Evolutionary conservation across 768 basidiomycete species (phyloP).

Genomic region (Stropharia rugosoannulata): DNA sequence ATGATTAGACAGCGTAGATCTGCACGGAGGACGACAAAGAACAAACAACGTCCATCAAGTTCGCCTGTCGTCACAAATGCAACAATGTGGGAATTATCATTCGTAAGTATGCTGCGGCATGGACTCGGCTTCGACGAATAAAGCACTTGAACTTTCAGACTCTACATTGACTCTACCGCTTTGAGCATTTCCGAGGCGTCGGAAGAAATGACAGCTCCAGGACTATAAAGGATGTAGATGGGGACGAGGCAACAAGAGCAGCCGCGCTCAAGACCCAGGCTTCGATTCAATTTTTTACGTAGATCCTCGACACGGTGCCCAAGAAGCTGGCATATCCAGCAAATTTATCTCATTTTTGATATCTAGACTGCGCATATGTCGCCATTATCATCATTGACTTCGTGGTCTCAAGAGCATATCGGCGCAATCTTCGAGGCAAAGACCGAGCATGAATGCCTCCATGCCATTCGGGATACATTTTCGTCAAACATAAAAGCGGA

Average conservation of each 20-base stretch:
- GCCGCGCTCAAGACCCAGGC: no score
- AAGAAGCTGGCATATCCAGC: not conserved
- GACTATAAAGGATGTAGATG: no score
- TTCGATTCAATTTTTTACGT: no score
- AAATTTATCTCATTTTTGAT: not conserved
- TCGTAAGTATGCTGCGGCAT: no score
- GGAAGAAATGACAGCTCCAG: no score
- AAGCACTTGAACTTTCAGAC: no score
- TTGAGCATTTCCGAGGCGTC: no score
- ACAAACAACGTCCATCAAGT: not conserved
- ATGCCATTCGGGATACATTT: constrained; percentile 47
- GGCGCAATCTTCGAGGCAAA: constrained; percentile 48
- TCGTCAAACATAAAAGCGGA: constrained; percentile 35
- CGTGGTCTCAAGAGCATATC: constrained; percentile 53
- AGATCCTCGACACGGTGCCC: not conserved
- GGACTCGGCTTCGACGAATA: no score
- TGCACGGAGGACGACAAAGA: not conserved
- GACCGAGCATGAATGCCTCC: constrained; percentile 39
- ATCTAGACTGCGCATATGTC: not conserved
- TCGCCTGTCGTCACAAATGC: no score
- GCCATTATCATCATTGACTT: constrained; percentile 39
- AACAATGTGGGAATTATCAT: no score
- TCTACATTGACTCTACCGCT: no score
- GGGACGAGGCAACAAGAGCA: no score
- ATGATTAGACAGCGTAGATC: not conserved